A percentile compares a stretch with the other conserved stretches of the same genome.
Conservation (phyloP, 2,329 filamentous ascomycete species). For the Exophiala spinifera region DNA sequence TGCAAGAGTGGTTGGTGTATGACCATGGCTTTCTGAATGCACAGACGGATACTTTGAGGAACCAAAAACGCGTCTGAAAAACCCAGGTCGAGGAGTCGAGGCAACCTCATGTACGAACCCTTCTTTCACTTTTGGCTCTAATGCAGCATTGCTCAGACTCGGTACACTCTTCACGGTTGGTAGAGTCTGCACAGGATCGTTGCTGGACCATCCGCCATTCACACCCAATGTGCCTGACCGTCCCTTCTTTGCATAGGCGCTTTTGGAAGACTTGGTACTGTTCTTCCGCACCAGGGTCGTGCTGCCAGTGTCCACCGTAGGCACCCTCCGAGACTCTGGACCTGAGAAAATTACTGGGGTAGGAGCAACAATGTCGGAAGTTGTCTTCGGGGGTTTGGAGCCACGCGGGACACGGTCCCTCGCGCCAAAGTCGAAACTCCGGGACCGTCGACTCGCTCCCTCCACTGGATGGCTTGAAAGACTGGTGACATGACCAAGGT, state of each 20-base stretch:
- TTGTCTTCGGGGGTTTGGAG: slow-evolving; percentile 1
- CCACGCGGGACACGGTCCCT: slow-evolving; percentile 30
- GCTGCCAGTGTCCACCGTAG: slow-evolving; percentile 32
- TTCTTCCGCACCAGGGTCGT: slow-evolving; percentile 39
- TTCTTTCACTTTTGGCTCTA: slow-evolving; percentile 45
- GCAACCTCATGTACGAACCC: slow-evolving; percentile 50
- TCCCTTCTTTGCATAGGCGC: slow-evolving; percentile 36
- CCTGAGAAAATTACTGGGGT: slow-evolving; percentile 80
- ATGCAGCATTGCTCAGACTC: slow-evolving; percentile 46
- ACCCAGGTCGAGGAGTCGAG: slow-evolving; percentile 60
- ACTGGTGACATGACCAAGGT: slow-evolving; percentile 54
- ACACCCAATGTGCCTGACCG: slow-evolving; percentile 42
- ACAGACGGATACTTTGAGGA: slow-evolving; percentile 57
- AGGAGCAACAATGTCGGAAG: slow-evolving; percentile 68
- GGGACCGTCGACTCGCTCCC: slow-evolving; percentile 39
- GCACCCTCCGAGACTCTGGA: slow-evolving; percentile 57
- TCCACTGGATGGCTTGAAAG: slow-evolving; percentile 21
- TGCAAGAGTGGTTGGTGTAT: slow-evolving; percentile 21
- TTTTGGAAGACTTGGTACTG: slow-evolving; percentile 44
- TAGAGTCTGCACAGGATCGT: slow-evolving; percentile 20
- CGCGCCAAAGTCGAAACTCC: slow-evolving; percentile 45
- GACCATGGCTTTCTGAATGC: slow-evolving; percentile 12
- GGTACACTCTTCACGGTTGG: slow-evolving; percentile 18
- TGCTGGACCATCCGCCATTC: slow-evolving; percentile 32
- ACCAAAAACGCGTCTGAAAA: slow-evolving; percentile 90